Base-by-base conservation (phyloP, 768 basidiomycete genomes). In the Polyporus arcularius region DNA sequence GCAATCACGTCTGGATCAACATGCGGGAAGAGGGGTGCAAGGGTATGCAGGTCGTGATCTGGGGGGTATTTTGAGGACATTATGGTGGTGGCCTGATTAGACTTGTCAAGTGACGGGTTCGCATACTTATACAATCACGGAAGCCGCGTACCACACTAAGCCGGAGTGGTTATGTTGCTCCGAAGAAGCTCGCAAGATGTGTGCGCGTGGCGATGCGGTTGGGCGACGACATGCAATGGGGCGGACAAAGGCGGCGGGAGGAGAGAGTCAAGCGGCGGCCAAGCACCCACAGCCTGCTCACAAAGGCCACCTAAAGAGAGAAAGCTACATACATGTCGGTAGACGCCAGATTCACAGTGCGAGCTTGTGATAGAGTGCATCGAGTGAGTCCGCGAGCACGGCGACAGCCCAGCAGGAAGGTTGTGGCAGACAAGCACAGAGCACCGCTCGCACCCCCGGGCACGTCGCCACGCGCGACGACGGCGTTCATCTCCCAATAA, bases 21-120 rank as follows among this genome's bases (percentile, higher is more conserved):
- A 46, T 72, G 68, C 9, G 60, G 68, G 55, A 68, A 67, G 49
- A 70, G 62, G 21, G 65, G 57, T 3, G 64, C 55, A 52, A 71
- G 58, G 32, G 70, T 49, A 14, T 53, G 45, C 15, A 57, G 52
- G 50, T 66, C 58, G 42, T 65, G 61, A 38, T 50, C 49, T 10
- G 67, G 62, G 12, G 61, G 67, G 54, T 63, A 62, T 51, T 53
- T 59, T 30, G 60, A 28, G 42, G 59, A 58, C 41, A 64, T 64
- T 8, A 26, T 58, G 26, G 57, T 40, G 14, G 42, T 30, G 49
- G 21, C 51, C 58, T 58, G 55, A 54, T 46, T 28, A 38, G 40
- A 43, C 39, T 48, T 26, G 58, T 55, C 47, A 61, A 61, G 54
- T 50, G 60, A 55, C 61, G 57, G 46, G 21, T 26, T 26, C 21